phyloP scores from a whole-genome alignment of 768 basidiomycete species.

The Galerina sulciceps region DNA sequence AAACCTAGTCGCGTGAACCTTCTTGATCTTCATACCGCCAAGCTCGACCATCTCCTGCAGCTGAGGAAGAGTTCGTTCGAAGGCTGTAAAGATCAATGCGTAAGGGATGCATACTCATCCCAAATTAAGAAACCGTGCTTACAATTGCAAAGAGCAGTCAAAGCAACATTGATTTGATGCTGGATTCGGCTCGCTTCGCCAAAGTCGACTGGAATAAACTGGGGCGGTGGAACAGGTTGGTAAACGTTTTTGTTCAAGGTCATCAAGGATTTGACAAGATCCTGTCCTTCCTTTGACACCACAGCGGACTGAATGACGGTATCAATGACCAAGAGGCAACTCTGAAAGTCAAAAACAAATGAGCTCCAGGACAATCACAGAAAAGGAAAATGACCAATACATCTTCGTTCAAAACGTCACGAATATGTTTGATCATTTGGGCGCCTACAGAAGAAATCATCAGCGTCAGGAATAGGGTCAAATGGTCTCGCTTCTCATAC shows the following conservation, averaged over 20 bases:
- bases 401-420: constrained; percentile 37
- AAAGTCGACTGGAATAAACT: constrained; percentile 41
- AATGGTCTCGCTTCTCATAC: constrained; percentile 5
- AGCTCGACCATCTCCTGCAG: constrained; percentile 40
- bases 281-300: constrained; percentile 30
- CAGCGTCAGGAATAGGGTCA: neutral
- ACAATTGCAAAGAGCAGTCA: constrained; percentile 41
- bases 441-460: constrained; percentile 25
- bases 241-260: constrained; percentile 32
- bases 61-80: constrained; percentile 40
- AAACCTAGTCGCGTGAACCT: constrained; percentile 41
- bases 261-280: constrained; percentile 31
- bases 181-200: constrained; percentile 40
- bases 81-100: constrained; percentile 25
- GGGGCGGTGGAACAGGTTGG: constrained; percentile 36
- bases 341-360: constrained; percentile 22
- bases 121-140: constrained; percentile 4
- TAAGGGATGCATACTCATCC: neutral
- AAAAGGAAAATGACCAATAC: constrained; percentile 17
- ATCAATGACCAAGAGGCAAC: constrained; percentile 40
- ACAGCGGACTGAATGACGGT: constrained; percentile 38
- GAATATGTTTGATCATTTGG: constrained; percentile 38
- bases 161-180: constrained; percentile 39
- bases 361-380: neutral
- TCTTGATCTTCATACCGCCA: constrained; percentile 39